Percentiles rank a stretch among this genome's conserved stretches.
These are phyloP conservation scores for Seminavis robusta DNA, from an alignment of 108 stramenopile genomes.

Conservation along the genomic window DNA sequence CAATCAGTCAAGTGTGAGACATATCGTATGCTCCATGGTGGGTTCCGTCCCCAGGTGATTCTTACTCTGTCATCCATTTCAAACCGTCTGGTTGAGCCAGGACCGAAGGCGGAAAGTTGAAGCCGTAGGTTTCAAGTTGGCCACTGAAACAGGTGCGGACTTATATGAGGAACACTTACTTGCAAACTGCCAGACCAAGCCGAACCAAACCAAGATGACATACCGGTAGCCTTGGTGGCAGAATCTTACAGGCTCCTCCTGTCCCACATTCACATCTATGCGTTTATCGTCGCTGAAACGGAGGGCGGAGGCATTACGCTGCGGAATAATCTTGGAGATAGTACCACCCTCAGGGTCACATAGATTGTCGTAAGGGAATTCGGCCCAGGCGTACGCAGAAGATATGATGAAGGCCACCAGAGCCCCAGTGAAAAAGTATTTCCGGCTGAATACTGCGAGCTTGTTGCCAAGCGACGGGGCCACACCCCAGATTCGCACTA, in stretches of 20 bases:
- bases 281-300: background rate
- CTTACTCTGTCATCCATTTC: conserved; percentile 58
- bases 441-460: conserved; percentile 54
- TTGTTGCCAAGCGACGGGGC: conserved; percentile 49
- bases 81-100: conserved; percentile 18
- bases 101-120: conserved; percentile 49
- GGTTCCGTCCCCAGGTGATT: too few relatives aligned
- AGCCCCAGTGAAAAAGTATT: conserved; percentile 60
- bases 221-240: conserved; percentile 38
- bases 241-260: conserved; percentile 22
- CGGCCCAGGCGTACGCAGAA: conserved; percentile 52
- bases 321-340: background rate
- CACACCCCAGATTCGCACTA: conserved; percentile 62
- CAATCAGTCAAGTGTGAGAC: too few relatives aligned
- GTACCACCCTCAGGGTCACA: conserved; percentile 23
- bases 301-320: background rate
- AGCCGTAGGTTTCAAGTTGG: conserved; percentile 7
- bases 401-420: conserved; percentile 33
- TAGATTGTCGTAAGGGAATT: conserved; percentile 61
- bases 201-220: background rate
- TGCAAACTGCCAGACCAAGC: too few relatives aligned
- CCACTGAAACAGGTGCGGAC: too few relatives aligned
- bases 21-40: too few relatives aligned
- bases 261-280: conserved; percentile 21
- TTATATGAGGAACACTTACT: too few relatives aligned